Conservation (phyloP, 805 yeast species). For the Danielia oregonensis region DNA sequence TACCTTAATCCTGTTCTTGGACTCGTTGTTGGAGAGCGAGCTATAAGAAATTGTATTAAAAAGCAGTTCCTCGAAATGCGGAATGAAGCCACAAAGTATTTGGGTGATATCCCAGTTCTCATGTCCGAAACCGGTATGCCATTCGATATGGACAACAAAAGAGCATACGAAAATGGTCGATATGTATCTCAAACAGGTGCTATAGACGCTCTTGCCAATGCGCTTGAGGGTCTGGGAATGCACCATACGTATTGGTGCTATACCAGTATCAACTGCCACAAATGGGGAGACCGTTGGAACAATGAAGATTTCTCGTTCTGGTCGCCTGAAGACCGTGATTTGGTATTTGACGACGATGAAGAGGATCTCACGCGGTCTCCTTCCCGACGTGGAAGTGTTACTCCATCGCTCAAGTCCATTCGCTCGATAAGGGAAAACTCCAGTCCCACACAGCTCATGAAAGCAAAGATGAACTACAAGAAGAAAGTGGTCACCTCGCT, state of each 20-base stretch:
- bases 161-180: constrained; percentile 62
- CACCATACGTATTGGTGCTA: constrained; percentile 88
- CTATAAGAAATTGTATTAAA: constrained; percentile 67
- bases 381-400: constrained; percentile 9
- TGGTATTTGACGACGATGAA: constrained; percentile 16
- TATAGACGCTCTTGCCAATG: constrained; percentile 75
- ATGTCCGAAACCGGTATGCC: constrained; percentile 98
- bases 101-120: constrained; percentile 73
- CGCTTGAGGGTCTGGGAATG: constrained; percentile 69
- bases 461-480: constrained; percentile 9
- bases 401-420: constrained; percentile 11
- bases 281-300: constrained; percentile 91
- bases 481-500: constrained; percentile 8
- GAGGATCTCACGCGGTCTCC: constrained; percentile 6
- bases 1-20: constrained; percentile 72
- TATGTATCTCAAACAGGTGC: constrained; percentile 77
- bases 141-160: constrained; percentile 84
- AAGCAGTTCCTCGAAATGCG: constrained; percentile 66
- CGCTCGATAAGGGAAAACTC: constrained; percentile 6
- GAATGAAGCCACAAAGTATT: constrained; percentile 53
- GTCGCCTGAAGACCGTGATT: constrained; percentile 58
- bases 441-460: constrained; percentile 8
- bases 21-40: constrained; percentile 76
- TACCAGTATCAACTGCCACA: constrained; percentile 65
- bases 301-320: constrained; percentile 90